A percentile compares a stretch with the other conserved stretches of the same genome.
Evolutionary conservation across 768 basidiomycete genomes (phyloP).

Genomic region (Russula abietina): DNA sequence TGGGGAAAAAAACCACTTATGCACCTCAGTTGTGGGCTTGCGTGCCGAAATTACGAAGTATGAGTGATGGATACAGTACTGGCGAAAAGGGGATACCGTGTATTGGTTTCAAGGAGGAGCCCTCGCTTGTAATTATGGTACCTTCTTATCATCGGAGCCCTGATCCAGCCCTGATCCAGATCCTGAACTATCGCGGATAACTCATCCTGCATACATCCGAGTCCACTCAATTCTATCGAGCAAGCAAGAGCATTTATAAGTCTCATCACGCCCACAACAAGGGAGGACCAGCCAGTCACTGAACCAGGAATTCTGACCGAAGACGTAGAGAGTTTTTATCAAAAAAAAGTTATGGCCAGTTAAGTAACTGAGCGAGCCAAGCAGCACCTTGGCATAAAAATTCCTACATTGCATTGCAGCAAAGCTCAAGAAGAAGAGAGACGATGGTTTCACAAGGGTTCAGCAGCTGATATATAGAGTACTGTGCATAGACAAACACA

Average conservation of each 20-base stretch:
- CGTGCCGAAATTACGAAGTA: background rate
- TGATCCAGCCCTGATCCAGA: too few species aligned
- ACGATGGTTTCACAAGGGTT: slow-evolving; percentile 9
- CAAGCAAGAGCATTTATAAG: background rate
- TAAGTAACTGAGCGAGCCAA: too few species aligned
- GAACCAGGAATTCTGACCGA: background rate
- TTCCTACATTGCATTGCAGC: background rate
- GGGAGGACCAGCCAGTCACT: background rate
- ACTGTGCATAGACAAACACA: slow-evolving; percentile 38
- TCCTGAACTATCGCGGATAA: background rate
- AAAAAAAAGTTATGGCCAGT: too few species aligned
- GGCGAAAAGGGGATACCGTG: background rate
- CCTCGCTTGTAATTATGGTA: background rate
- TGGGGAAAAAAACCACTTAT: background rate
- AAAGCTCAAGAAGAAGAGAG: background rate
- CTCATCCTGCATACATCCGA: background rate
- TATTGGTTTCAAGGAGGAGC: background rate
- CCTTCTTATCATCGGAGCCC: background rate
- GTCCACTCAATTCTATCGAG: background rate
- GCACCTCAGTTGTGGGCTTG: background rate
- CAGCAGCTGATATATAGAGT: slow-evolving; percentile 45
- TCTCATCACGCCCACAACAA: background rate
- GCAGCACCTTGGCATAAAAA: background rate
- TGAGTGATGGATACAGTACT: background rate
- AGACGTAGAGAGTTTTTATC: too few species aligned